phyloP scores from a whole-genome alignment of 345 rosid genomes.

The Gynandropsis gynandra region DNA sequence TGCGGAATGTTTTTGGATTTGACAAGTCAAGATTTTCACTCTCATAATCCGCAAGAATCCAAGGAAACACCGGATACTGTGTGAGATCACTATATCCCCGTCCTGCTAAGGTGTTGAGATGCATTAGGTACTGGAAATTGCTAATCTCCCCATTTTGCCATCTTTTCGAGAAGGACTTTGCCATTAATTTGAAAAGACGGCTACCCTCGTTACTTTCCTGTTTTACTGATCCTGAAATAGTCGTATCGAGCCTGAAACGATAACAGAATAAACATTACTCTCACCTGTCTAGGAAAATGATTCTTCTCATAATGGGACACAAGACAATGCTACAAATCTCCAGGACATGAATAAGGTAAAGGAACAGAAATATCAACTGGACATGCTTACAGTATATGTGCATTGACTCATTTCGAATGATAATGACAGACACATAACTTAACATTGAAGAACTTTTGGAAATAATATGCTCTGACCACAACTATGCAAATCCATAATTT shows the following conservation, averaged over 20 bases:
- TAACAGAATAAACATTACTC: slow-evolving; percentile 19
- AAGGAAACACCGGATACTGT: slow-evolving; percentile 98
- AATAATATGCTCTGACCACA: too few relatives aligned
- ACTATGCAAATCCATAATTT: too few relatives aligned
- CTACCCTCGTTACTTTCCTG: slow-evolving; percentile 91
- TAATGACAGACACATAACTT: not conserved
- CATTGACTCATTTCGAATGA: not conserved
- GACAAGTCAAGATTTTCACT: slow-evolving; percentile 82
- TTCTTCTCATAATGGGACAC: slow-evolving; percentile 14
- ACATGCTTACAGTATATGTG: too few relatives aligned
- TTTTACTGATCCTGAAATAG: slow-evolving; percentile 88
- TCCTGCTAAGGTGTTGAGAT: slow-evolving; percentile 97
- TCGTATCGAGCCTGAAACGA: slow-evolving; percentile 79
- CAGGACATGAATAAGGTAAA: not conserved
- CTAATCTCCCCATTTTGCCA: slow-evolving; percentile 99
- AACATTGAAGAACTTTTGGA: too few relatives aligned
- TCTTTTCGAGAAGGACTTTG: slow-evolving; percentile 96
- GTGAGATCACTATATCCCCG: slow-evolving; percentile 99
- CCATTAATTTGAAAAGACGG: slow-evolving; percentile 84
- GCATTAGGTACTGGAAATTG: slow-evolving; percentile 99
- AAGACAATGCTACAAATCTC: slow-evolving; percentile 1
- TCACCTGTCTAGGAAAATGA: slow-evolving; percentile 20
- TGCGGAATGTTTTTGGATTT: slow-evolving; percentile 83
- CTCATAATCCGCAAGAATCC: slow-evolving; percentile 98
- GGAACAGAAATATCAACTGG: not conserved